A percentile compares a stretch with the other conserved stretches of the same genome.
Conservation (phyloP, 345 rosid species). For the Populus alba region DNA sequence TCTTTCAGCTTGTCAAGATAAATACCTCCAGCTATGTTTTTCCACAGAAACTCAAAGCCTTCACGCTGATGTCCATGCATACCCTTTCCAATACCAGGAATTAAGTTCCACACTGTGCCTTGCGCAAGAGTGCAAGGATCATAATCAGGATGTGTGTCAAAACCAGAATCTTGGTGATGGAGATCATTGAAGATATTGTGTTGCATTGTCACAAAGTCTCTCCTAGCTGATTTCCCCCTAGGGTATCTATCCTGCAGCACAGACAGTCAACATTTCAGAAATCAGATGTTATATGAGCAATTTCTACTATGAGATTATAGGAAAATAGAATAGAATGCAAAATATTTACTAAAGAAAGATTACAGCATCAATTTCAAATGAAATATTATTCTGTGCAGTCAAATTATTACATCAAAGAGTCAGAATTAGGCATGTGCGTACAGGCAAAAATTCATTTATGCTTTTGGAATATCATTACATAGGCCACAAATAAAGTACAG, state of each 20-base stretch:
- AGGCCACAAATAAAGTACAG: no score
- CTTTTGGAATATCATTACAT: no score
- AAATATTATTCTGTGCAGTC: no score
- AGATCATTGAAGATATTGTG: constrained; percentile 13
- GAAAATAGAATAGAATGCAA: no score
- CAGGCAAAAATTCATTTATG: no score
- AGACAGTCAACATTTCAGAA: constrained; percentile 19
- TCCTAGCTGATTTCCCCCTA: constrained; percentile 22
- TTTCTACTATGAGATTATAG: neutral
- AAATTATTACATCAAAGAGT: no score
- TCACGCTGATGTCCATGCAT: constrained; percentile 71
- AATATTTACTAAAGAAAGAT: no score
- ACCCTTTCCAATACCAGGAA: constrained; percentile 48
- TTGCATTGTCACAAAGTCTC: constrained; percentile 9
- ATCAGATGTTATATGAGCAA: constrained; percentile 3
- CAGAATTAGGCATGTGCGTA: no score
- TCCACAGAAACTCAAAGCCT: constrained; percentile 84
- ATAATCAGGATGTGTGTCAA: neutral
- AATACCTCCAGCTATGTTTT: constrained; percentile 60
- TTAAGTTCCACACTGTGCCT: constrained; percentile 68
- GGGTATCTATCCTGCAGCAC: constrained; percentile 20
- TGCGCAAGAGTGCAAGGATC: neutral
- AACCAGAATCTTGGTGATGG: constrained; percentile 6
- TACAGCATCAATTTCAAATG: no score
- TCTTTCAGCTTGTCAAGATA: constrained; percentile 42